Conservation (phyloP, 495 filamentous ascomycete species). For the Tuber umbilicatum region DNA sequence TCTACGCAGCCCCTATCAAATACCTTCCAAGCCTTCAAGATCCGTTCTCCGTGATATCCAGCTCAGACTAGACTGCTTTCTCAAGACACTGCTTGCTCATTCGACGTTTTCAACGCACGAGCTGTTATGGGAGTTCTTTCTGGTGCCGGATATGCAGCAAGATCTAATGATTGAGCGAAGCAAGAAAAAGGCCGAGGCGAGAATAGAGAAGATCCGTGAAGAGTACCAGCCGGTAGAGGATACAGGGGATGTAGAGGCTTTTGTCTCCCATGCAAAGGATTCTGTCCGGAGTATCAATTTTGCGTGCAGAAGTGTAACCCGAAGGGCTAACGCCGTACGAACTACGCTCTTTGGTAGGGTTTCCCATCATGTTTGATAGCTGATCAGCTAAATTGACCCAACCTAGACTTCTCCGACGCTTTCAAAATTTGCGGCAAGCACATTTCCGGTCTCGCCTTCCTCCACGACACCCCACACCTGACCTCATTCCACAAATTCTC, state of each 20-base stretch:
- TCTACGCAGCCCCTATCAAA: slow-evolving; percentile 80
- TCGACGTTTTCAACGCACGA: slow-evolving; percentile 95
- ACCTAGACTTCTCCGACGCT: slow-evolving; percentile 36
- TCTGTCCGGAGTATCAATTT: slow-evolving; percentile 76
- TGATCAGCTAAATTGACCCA: slow-evolving; percentile 3
- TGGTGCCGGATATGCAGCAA: slow-evolving; percentile 87
- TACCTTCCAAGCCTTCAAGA: slow-evolving; percentile 83
- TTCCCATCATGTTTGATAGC: too few relatives aligned
- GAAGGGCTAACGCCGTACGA: slow-evolving; percentile 58
- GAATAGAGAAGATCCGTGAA: slow-evolving; percentile 75
- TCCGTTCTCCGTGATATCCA: slow-evolving; percentile 83
- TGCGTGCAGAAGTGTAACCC: slow-evolving; percentile 70
- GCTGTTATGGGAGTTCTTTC: slow-evolving; percentile 98
- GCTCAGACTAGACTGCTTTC: slow-evolving; percentile 73
- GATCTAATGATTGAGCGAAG: slow-evolving; percentile 85
- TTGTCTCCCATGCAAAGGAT: slow-evolving; percentile 80
- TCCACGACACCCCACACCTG: slow-evolving; percentile 58
- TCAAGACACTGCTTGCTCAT: slow-evolving; percentile 77
- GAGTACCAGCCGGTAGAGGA: slow-evolving; percentile 81
- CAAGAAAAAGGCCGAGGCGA: slow-evolving; percentile 71
- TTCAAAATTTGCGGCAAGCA: slow-evolving; percentile 33
- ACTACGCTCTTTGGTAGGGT: slow-evolving; percentile 52
- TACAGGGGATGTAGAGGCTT: slow-evolving; percentile 85
- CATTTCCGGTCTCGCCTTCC: slow-evolving; percentile 54
- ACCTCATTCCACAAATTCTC: slow-evolving; percentile 68